Evolutionary conservation across 2,329 filamentous ascomycete genomes (phyloP), one percentile per base, ranked within the genome.

Genomic region (Cladophialophora chaetospira): DNA sequence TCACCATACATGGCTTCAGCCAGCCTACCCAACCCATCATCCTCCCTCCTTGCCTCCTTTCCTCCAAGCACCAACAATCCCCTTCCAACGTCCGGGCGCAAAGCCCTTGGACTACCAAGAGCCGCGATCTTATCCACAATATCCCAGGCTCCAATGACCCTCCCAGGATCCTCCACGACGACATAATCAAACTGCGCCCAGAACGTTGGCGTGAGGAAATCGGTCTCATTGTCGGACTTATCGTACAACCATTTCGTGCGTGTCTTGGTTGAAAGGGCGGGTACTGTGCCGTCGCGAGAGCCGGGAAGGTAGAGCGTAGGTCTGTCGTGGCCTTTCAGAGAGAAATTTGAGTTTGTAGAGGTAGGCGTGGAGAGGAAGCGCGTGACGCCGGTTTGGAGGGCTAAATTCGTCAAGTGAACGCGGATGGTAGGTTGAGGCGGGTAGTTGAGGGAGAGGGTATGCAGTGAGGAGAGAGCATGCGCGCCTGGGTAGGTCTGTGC

Each of bases 401-500:
- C 79, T 21, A 87, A 75, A 50, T 85, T 86, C 57, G 82, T 82
- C 56, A 85, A 72, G 65, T 85, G 77, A 5, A 86, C 77, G 15
- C 65, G 66, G 9, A 75, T 64, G 19, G 58, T 51, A 5, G 66
- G 57, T 42, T 70, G 65, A 1, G 69, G 48, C 4, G 44, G 38
- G 44, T 60, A 60, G 35, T 58, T 50, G n/a, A 57, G 35, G 21
- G 59, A 56, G n/a, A 58, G 10, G 13, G 67, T 67, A 48, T 79
- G 76, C 17, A 78, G 67, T 17, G 68, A 60, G 31, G 71, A 66
- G 8, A 97, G 78, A 2, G 92, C 94, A 57, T 89, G 83, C 19
- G 90, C 94, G 45, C 94, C 94, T 1, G 94, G 94, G 69, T 99
- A 99, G 74, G 97, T 99, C 55, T 95, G 84, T 11, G 89, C 87